phyloP scores from a whole-genome alignment of 768 basidiomycete genomes.

The Brasilioporus rufonigricans region DNA sequence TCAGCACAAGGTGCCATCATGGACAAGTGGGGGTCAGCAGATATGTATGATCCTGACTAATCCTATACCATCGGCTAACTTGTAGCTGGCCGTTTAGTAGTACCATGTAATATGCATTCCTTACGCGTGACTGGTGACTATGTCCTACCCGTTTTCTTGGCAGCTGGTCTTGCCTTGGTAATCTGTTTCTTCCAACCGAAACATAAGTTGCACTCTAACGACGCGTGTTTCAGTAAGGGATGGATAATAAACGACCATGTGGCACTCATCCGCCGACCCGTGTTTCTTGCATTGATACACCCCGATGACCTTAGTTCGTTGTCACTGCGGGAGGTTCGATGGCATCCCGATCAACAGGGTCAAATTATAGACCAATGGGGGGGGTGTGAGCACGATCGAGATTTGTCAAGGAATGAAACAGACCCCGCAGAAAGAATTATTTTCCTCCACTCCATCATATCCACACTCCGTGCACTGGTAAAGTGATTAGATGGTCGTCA shows the following conservation, averaged over 20 bases:
- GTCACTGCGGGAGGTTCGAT: constrained; percentile 62
- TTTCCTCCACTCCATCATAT: constrained; percentile 80
- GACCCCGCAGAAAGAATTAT: constrained; percentile 77
- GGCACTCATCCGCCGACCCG: constrained; percentile 50
- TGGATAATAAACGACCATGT: neutral
- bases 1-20: no score
- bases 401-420: neutral
- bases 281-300: no score
- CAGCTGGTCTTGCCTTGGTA: constrained; percentile 52
- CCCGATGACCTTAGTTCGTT: constrained; percentile 67
- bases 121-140: no score
- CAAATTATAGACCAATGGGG: constrained; percentile 47
- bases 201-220: constrained; percentile 60
- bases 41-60: no score
- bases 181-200: no score
- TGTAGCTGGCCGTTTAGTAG: no score
- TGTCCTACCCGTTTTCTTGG: constrained; percentile 73
- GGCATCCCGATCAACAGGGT: constrained; percentile 61
- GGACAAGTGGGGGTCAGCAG: no score
- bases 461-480: constrained; percentile 54
- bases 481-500: no score
- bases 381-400: neutral
- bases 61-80: no score
- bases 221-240: neutral
- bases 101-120: no score